phyloP scores from a whole-genome alignment of 106 monocot genomes.

The Dendrobium nobile region DNA sequence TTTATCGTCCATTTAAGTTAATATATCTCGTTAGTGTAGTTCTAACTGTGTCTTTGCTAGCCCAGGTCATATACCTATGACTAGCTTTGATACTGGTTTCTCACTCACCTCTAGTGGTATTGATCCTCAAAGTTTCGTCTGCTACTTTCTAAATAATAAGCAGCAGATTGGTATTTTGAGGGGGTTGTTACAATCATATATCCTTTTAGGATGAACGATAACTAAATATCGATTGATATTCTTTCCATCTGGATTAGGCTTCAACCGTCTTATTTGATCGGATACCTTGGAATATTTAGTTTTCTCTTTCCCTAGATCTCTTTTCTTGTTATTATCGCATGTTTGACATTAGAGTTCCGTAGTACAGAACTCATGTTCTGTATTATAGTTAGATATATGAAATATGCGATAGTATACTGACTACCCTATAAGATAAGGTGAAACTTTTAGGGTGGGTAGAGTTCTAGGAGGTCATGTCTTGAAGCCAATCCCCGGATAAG shows the following conservation, averaged over 20 bases:
- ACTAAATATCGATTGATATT: neutral
- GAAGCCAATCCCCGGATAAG: neutral
- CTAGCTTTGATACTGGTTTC: neutral
- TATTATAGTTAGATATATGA: neutral
- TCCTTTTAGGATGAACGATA: conserved; percentile 1
- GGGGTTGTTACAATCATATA: neutral
- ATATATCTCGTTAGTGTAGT: conserved; percentile 3
- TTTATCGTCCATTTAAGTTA: neutral
- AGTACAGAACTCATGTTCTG: conserved; percentile 6
- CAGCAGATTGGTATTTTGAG: too few species aligned
- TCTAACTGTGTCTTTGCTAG: conserved; percentile 6
- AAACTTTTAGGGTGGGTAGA: conserved; percentile 1
- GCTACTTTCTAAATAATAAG: too few species aligned
- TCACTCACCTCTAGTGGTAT: too few species aligned
- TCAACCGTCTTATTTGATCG: neutral
- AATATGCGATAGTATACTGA: conserved; percentile 3
- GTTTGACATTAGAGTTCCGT: neutral
- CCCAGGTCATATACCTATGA: conserved; percentile 1
- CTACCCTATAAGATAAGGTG: conserved; percentile 1
- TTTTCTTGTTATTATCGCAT: conserved; percentile 8
- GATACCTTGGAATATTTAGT: neutral
- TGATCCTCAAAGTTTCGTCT: too few species aligned
- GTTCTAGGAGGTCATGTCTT: conserved; percentile 2
- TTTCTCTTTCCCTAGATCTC: conserved; percentile 6
- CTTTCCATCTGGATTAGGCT: neutral